A percentile compares a stretch with the other conserved stretches of the same genome.
phyloP scores from a whole-genome alignment of 2,329 filamentous ascomycete species.

The Neopestalotiopsis sp. region DNA sequence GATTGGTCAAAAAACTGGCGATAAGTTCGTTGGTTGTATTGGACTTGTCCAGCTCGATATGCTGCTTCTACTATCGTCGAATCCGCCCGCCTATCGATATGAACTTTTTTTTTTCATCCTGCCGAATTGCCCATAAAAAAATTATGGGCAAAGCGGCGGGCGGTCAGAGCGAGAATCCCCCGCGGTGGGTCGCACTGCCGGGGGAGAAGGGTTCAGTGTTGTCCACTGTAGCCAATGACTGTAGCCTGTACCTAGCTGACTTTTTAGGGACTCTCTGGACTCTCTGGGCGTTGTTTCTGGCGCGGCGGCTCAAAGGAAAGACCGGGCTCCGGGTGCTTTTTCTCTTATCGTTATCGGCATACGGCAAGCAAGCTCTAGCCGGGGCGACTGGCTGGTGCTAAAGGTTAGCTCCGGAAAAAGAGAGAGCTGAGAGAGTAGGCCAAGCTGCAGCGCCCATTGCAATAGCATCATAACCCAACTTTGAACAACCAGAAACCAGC shows the following conservation, averaged over 20 bases:
- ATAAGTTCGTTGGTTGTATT: background rate
- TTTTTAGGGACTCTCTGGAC: background rate
- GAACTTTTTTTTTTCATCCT: slow-evolving; percentile 18
- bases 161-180: slow-evolving; percentile 12
- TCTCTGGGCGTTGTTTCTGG: background rate
- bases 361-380: background rate
- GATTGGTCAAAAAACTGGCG: no score
- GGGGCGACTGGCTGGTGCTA: no score
- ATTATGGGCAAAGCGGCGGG: slow-evolving; percentile 6
- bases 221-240: background rate
- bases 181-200: slow-evolving; percentile 6
- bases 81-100: slow-evolving; percentile 10
- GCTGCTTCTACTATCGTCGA: background rate
- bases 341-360: slow-evolving; percentile 13
- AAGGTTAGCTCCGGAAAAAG: slow-evolving; percentile 7
- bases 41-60: background rate
- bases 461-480: slow-evolving; percentile 9
- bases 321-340: slow-evolving; percentile 10
- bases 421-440: background rate
- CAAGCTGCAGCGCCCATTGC: background rate
- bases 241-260: background rate
- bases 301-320: slow-evolving; percentile 20
- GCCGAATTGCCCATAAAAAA: slow-evolving; percentile 1
- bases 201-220: slow-evolving; percentile 1
- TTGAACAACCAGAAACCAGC: slow-evolving; percentile 2